phyloP scores from a whole-genome alignment of 1,284 basidiomycete genomes.

The Filobasidium uniguttulatum region DNA sequence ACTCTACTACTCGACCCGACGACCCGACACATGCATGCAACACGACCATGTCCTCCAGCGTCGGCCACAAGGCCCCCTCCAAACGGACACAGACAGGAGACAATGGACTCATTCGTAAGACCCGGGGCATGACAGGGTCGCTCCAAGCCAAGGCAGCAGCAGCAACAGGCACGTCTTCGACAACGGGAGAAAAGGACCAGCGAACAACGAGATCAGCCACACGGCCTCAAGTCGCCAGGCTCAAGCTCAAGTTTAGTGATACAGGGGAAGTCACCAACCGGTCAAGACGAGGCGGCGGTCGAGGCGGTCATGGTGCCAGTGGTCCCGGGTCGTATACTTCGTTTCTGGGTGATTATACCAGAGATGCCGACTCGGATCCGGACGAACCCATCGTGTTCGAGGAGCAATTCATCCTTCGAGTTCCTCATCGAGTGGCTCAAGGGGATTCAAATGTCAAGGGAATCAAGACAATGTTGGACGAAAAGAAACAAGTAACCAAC shows the following conservation, averaged over 20 bases:
- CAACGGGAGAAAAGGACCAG: neutral
- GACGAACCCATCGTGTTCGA: slow-evolving; percentile 79
- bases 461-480: slow-evolving; percentile 63
- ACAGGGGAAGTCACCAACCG: slow-evolving; percentile 54
- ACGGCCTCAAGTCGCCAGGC: slow-evolving; percentile 42
- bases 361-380: slow-evolving; percentile 90
- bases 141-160: neutral
- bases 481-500: slow-evolving; percentile 58
- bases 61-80: slow-evolving; percentile 10
- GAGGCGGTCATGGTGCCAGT: slow-evolving; percentile 40
- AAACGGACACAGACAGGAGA: too few species aligned
- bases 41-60: too few species aligned
- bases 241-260: slow-evolving; percentile 69
- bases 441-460: slow-evolving; percentile 40
- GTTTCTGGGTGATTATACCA: slow-evolving; percentile 74
- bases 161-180: neutral
- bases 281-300: too few species aligned
- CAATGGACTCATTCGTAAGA: too few species aligned
- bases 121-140: too few species aligned
- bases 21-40: too few species aligned
- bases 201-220: slow-evolving; percentile 21
- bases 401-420: slow-evolving; percentile 88
- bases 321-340: too few species aligned
- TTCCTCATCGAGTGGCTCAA: slow-evolving; percentile 54
- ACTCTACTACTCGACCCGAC: too few species aligned